Base-by-base conservation (phyloP, 2,329 filamentous ascomycete species). In the Colletotrichum theobromicola region DNA sequence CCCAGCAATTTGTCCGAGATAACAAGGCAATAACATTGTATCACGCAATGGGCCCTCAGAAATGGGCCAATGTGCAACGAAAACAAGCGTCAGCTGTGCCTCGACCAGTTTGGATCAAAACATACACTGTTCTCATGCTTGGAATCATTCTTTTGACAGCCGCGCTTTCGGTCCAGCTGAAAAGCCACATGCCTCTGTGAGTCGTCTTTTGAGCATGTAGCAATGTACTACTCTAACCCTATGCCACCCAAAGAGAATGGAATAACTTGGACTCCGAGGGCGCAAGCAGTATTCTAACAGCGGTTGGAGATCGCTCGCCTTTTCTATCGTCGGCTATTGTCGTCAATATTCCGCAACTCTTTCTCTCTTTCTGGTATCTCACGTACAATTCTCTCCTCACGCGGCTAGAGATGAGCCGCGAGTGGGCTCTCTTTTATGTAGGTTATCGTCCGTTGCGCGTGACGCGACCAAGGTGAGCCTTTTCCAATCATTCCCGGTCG, bases 291-390 rank as follows among this genome's bases (percentile, higher is more conserved):
- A 7, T 24, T n/a, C 46, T 50, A 1, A n/a, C 21, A 1, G 8
- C 12, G 2, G 2, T 21, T 6, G n/a, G n/a, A 13, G 7, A 4
- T 1, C 16, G 10, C 4, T 35, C 13, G 1, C 34, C 34, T 3
- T 50, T 50, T 2, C 0, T 21, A 7, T 24, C 34, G 0, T 50
- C 46, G 2, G 8, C 21, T 1, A 50, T 50, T 18, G 2, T 8
- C 6, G 46, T 7, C 46, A 50, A 50, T 1, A 16, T 1, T 2
- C 46, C 46, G 1, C 46, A 50, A 50, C 4, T 50, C 1, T 50
- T 21, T 13, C 21, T 24, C n/a, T 50, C 46, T 1, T 24, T 50
- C 4, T 50, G 46, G 18, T 50, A 50, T 50, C 46, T 50, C 2
- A 7, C 46, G 1, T 50, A 50, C 2, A 50, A 50, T 8, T n/a